These are phyloP conservation scores for Phallus indusiatus DNA, from an alignment of 768 basidiomycete species.

Conservation along the genomic window DNA sequence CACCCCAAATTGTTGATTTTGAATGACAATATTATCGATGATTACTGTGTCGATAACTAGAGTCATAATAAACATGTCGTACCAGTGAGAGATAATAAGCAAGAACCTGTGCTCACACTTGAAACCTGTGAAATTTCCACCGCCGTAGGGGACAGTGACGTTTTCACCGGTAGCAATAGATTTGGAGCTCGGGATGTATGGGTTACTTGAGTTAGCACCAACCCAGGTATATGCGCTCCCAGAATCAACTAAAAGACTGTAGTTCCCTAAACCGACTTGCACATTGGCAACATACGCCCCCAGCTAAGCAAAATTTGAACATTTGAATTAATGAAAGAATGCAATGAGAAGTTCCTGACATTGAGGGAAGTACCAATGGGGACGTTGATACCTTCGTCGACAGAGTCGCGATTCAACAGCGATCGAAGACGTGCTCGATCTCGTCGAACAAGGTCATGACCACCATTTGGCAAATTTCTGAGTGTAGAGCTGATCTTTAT, in stretches of 20 bases:
- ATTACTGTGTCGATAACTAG: constrained; percentile 9
- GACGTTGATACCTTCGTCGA: background rate
- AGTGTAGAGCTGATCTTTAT: background rate
- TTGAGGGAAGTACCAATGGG: background rate
- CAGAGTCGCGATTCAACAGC: background rate
- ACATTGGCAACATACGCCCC: background rate
- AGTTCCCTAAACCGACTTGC: constrained; percentile 43
- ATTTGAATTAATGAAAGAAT: background rate
- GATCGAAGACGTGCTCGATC: background rate
- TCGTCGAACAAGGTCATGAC: background rate
- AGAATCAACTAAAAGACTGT: constrained; percentile 7
- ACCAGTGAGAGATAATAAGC: background rate
- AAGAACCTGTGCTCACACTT: constrained; percentile 9
- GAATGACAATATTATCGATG: constrained; percentile 27
- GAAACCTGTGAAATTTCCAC: constrained; percentile 14
- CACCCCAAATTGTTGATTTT: constrained; percentile 40
- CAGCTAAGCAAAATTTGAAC: background rate
- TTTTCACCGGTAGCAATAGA: constrained; percentile 34
- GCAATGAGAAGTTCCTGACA: background rate
- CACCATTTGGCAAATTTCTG: background rate
- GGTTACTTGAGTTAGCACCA: constrained; percentile 32
- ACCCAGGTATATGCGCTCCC: constrained; percentile 56
- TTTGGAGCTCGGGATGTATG: constrained; percentile 40
- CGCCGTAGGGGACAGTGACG: constrained; percentile 28
- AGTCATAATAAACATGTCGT: constrained; percentile 3